These are phyloP conservation scores for Curvularia verruculosa DNA, from an alignment of 2,329 filamentous ascomycete species.

Conservation along the genomic window DNA sequence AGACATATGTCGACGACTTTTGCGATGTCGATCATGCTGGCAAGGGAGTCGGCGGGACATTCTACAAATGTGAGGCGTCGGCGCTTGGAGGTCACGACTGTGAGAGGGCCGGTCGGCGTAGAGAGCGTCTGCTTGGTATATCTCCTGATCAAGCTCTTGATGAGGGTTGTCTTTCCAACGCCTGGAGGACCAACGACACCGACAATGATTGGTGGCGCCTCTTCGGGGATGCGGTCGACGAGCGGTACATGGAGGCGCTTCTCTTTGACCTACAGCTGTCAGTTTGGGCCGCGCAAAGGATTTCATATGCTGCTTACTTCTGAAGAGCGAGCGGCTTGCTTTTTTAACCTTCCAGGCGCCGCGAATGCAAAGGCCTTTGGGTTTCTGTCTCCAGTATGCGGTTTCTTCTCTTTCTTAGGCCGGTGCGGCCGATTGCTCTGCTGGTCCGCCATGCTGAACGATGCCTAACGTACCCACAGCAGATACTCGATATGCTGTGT, in stretches of 20 bases:
- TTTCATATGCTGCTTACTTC: constrained; percentile 59
- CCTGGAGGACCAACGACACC: constrained; percentile 94
- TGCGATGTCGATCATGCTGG: constrained; percentile 94
- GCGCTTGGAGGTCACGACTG: constrained; percentile 94
- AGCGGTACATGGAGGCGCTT: constrained; percentile 95
- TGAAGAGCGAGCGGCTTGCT: constrained; percentile 73
- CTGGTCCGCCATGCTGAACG: constrained; percentile 59
- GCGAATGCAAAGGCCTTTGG: constrained; percentile 90
- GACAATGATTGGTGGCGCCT: constrained; percentile 90
- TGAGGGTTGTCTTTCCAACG: constrained; percentile 90
- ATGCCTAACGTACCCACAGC: not conserved
- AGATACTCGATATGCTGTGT: not conserved
- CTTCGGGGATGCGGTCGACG: constrained; percentile 93
- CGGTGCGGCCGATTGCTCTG: constrained; percentile 87
- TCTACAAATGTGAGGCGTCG: constrained; percentile 94
- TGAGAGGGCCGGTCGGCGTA: constrained; percentile 88
- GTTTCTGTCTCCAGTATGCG: constrained; percentile 72
- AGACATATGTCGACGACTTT: constrained; percentile 98
- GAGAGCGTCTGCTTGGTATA: constrained; percentile 96
- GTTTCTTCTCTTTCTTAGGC: constrained; percentile 88
- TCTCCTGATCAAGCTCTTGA: constrained; percentile 91
- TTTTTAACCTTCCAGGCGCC: constrained; percentile 79
- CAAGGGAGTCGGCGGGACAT: constrained; percentile 90
- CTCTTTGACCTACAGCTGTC: constrained; percentile 75
- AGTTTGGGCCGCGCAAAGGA: constrained; percentile 4